phyloP scores from a whole-genome alignment of 1,284 basidiomycete species.

The Sanguinoderma infundibulare region DNA sequence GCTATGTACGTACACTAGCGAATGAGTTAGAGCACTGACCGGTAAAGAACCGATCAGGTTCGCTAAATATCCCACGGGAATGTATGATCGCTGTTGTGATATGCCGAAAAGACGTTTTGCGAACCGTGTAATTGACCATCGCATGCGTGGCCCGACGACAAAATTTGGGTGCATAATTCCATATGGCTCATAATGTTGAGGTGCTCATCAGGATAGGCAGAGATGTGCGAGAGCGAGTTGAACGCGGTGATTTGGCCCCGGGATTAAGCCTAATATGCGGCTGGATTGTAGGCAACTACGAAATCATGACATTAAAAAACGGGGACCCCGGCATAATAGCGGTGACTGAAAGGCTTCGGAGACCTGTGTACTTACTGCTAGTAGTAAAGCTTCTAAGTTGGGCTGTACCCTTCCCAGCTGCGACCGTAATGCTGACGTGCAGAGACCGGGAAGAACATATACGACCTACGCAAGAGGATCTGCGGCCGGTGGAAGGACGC shows the following conservation, averaged over 20 bases:
- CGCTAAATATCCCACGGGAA: background rate
- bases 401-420: too few relatives aligned
- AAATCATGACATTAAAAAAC: too few relatives aligned
- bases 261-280: too few relatives aligned
- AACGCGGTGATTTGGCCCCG: background rate
- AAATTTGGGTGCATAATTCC: conserved; percentile 10
- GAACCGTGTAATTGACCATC: background rate
- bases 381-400: too few relatives aligned
- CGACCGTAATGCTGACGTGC: too few relatives aligned
- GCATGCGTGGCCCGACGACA: background rate
- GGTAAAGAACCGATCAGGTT: conserved; percentile 10
- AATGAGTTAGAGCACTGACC: conserved; percentile 9
- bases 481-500: too few relatives aligned
- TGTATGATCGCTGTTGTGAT: background rate
- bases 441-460: too few relatives aligned
- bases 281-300: too few relatives aligned
- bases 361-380: too few relatives aligned
- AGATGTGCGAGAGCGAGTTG: background rate
- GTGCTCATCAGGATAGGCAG: background rate
- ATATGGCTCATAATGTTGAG: conserved; percentile 10
- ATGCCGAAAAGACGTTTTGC: background rate
- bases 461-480: too few relatives aligned
- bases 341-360: too few relatives aligned
- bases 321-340: too few relatives aligned
- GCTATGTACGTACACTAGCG: background rate